A percentile compares a stretch with the other conserved stretches of the same genome.
Evolutionary conservation across 768 basidiomycete genomes (phyloP).

Genomic region (Boletus sensibilis): DNA sequence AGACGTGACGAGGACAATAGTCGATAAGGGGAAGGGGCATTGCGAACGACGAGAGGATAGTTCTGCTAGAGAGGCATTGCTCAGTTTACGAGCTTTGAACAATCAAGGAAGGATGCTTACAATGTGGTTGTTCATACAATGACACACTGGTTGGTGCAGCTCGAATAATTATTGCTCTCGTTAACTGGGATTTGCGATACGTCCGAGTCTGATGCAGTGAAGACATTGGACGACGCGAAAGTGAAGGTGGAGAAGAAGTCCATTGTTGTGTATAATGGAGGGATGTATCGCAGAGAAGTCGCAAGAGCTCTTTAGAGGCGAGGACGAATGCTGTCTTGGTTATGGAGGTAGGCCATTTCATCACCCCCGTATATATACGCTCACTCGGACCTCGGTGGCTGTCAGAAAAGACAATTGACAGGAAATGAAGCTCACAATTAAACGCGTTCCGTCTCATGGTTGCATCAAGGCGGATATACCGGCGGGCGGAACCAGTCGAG

Average conservation of each 20-base stretch:
- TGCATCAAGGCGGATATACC: slow-evolving; percentile 1
- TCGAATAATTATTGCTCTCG: no score
- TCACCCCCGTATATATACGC: slow-evolving; percentile 14
- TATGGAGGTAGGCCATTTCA: neutral
- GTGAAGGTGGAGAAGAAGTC: slow-evolving; percentile 13
- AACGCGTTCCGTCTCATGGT: neutral
- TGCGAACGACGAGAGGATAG: neutral
- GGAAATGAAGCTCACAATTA: slow-evolving; percentile 2
- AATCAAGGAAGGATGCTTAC: slow-evolving; percentile 12
- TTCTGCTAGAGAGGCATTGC: neutral
- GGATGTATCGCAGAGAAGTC: slow-evolving; percentile 7
- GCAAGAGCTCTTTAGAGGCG: neutral
- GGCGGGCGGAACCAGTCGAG: slow-evolving; percentile 4
- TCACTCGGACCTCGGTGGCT: neutral
- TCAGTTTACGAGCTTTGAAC: neutral
- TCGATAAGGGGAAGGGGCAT: neutral
- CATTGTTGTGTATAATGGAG: slow-evolving; percentile 14
- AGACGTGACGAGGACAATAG: neutral
- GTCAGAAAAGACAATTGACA: slow-evolving; percentile 16
- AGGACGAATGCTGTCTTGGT: slow-evolving; percentile 8
- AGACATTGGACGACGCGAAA: neutral
- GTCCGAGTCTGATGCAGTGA: neutral
- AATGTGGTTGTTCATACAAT: slow-evolving; percentile 9
- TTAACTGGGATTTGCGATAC: slow-evolving; percentile 10
- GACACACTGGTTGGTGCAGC: neutral